These are phyloP conservation scores for Penicillium sp. DNA, from an alignment of 2,329 filamentous ascomycete species.

Conservation along the genomic window DNA sequence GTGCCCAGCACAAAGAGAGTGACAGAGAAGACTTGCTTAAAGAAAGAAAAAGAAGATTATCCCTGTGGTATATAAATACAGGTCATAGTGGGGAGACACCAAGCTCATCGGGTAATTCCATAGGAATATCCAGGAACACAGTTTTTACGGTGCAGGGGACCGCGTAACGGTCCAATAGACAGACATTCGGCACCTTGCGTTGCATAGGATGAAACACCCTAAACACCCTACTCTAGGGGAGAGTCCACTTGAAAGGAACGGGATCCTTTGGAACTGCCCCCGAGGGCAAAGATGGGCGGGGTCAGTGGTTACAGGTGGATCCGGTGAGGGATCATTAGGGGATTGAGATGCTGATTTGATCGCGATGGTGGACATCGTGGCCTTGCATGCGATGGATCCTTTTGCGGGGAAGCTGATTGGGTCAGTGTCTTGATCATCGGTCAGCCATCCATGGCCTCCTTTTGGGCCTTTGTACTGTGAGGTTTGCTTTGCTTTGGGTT, in stretches of 20 bases:
- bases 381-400: not conserved
- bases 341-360: not conserved
- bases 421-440: slow-evolving; percentile 1
- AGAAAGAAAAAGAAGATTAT: not conserved
- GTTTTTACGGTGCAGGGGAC: slow-evolving; percentile 3
- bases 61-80: slow-evolving; percentile 11
- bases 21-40: slow-evolving; percentile 20
- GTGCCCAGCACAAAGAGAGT: slow-evolving; percentile 19
- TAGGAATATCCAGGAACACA: slow-evolving; percentile 2
- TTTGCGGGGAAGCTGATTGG: not conserved
- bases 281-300: slow-evolving; percentile 10
- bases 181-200: slow-evolving; percentile 9
- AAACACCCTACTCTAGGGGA: not conserved
- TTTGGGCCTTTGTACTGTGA: not conserved
- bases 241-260: slow-evolving; percentile 3
- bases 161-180: slow-evolving; percentile 5
- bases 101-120: slow-evolving; percentile 1
- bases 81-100: slow-evolving; percentile 2
- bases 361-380: not conserved
- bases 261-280: not conserved
- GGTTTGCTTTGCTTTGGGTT: not conserved
- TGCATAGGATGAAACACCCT: slow-evolving; percentile 17
- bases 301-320: slow-evolving; percentile 12
- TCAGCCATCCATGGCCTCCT: slow-evolving; percentile 2
- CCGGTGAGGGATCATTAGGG: slow-evolving; percentile 4